These are phyloP conservation scores for Nemania abortiva DNA, from an alignment of 2,329 filamentous ascomycete genomes.

Conservation along the genomic window DNA sequence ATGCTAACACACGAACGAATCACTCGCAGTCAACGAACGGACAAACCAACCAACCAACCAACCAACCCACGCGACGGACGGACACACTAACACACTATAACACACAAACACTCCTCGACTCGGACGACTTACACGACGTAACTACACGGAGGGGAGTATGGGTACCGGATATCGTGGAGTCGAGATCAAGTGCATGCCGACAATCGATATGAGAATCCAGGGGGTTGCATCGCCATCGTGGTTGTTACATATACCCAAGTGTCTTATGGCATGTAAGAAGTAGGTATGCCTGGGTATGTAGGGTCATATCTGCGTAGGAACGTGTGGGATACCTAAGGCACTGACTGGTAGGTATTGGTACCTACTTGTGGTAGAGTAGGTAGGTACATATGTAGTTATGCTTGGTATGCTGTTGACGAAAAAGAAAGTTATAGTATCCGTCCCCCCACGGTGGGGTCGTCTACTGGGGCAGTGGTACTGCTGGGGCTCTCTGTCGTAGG, in stretches of 20 bases:
- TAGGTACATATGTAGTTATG: neutral
- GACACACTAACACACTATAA: neutral
- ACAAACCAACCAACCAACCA: neutral
- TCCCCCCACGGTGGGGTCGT: neutral
- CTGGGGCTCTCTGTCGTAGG: neutral
- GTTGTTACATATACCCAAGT: neutral
- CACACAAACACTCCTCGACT: slow-evolving; percentile 8
- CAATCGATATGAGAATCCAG: slow-evolving; percentile 13
- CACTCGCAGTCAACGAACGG: neutral
- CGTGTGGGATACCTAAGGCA: neutral
- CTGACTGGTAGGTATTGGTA: neutral
- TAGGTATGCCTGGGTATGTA: neutral
- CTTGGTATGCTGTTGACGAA: neutral
- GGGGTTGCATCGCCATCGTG: neutral
- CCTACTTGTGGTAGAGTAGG: no score
- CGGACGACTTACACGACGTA: slow-evolving; percentile 1
- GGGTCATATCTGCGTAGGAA: neutral
- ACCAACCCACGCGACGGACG: no score
- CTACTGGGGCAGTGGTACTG: neutral
- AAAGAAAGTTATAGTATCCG: neutral
- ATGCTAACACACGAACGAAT: neutral
- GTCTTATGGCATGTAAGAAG: neutral
- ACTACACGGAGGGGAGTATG: slow-evolving; percentile 4
- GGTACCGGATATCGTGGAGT: neutral
- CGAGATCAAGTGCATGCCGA: slow-evolving; percentile 2